A percentile compares a stretch with the other conserved stretches of the same genome.
phyloP scores from a whole-genome alignment of 139 green algal species.

The Haematococcus lacustris region DNA sequence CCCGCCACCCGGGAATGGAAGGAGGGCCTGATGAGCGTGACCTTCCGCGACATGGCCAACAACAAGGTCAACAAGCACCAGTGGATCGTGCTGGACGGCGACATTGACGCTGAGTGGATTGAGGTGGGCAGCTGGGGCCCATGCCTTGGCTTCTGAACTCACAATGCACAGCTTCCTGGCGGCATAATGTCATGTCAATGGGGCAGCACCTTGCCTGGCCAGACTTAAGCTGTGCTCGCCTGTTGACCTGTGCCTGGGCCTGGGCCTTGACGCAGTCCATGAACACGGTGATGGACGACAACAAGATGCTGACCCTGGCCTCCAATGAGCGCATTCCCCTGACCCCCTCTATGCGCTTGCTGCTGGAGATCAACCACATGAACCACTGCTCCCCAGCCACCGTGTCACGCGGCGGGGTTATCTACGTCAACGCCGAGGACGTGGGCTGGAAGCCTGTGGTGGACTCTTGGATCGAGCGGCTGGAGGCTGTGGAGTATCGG shows the following conservation, averaged over 20 bases:
- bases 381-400: constrained; percentile 86
- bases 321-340: constrained; percentile 90
- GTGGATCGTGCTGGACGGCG: constrained; percentile 92
- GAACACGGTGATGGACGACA: constrained; percentile 82
- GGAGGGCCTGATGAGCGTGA: constrained; percentile 80
- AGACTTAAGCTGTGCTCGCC: no score
- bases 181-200: no score
- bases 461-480: constrained; percentile 71
- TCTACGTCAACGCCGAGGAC: constrained; percentile 80
- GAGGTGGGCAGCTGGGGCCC: no score
- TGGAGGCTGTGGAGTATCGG: constrained; percentile 67
- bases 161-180: no score
- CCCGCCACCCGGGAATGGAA: constrained; percentile 79
- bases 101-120: constrained; percentile 91
- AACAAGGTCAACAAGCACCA: constrained; percentile 78
- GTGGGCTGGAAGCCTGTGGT: constrained; percentile 84
- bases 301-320: constrained; percentile 84
- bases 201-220: no score
- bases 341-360: constrained; percentile 75
- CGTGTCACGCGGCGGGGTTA: constrained; percentile 84
- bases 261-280: constrained; percentile 65
- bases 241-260: no score
- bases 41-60: constrained; percentile 80
- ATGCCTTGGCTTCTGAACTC: no score
- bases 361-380: constrained; percentile 72